Evolutionary conservation across 2,329 filamentous ascomycete genomes (phyloP).

Genomic region (Cladosporium austrohemisphaericum): DNA sequence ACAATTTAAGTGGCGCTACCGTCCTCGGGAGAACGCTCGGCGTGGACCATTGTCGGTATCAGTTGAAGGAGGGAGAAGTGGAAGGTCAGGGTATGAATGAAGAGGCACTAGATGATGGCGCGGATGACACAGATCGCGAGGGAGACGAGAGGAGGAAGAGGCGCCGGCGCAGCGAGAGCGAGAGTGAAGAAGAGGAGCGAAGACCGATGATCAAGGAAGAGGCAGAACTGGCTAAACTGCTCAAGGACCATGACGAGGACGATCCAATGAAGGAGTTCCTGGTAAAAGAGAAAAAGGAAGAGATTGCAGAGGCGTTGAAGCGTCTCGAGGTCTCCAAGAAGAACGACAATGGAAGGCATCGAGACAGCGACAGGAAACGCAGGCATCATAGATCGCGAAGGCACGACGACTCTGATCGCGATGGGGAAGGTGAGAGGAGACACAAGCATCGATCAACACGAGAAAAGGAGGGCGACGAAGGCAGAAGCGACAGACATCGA

Average conservation of each 20-base stretch:
- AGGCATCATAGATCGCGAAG: slow-evolving; percentile 37
- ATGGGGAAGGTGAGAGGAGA: slow-evolving; percentile 16
- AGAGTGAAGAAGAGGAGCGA: slow-evolving; percentile 38
- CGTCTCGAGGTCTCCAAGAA: slow-evolving; percentile 50
- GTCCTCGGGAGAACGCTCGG: slow-evolving; percentile 75
- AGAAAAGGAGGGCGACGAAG: slow-evolving; percentile 14
- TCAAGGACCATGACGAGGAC: slow-evolving; percentile 76
- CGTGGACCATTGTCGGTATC: slow-evolving; percentile 92
- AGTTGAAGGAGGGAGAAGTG: slow-evolving; percentile 68
- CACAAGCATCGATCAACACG: slow-evolving; percentile 17
- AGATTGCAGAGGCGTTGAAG: slow-evolving; percentile 68
- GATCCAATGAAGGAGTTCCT: slow-evolving; percentile 96
- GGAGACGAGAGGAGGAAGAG: slow-evolving; percentile 44
- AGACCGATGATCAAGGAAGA: slow-evolving; percentile 76
- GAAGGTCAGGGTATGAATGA: slow-evolving; percentile 42
- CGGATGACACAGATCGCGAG: slow-evolving; percentile 35
- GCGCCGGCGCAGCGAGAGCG: slow-evolving; percentile 41
- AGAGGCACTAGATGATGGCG: slow-evolving; percentile 51
- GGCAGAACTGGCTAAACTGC: slow-evolving; percentile 68
- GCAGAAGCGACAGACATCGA: not conserved
- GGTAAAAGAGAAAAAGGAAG: slow-evolving; percentile 85
- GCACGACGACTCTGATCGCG: slow-evolving; percentile 21
- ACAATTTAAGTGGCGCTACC: slow-evolving; percentile 85
- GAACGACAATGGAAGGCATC: slow-evolving; percentile 40
- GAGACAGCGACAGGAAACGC: slow-evolving; percentile 38